These are phyloP conservation scores for Tillandsia leiboldiana DNA, from an alignment of 176 grass and related monocot species.

Conservation along the genomic window DNA sequence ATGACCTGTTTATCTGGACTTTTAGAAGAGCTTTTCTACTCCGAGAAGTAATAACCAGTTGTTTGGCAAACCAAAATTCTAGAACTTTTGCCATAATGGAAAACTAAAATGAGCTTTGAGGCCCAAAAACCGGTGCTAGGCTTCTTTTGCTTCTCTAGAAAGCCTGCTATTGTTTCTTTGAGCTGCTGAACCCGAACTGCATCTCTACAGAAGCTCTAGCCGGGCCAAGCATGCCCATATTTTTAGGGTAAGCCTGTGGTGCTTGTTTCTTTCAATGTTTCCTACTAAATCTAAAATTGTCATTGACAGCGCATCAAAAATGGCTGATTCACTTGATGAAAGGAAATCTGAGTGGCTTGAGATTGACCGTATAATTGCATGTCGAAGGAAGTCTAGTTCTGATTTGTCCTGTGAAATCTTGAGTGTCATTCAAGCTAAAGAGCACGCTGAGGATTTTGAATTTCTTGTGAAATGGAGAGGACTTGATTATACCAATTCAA, in stretches of 20 bases:
- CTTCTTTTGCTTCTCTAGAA: too few relatives aligned
- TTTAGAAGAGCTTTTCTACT: too few relatives aligned
- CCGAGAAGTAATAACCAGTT: too few relatives aligned
- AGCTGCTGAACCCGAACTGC: too few relatives aligned
- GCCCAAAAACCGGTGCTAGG: too few relatives aligned
- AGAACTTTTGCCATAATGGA: too few relatives aligned
- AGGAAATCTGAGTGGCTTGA: constrained; percentile 57
- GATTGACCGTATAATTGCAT: constrained; percentile 54
- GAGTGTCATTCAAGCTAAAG: constrained; percentile 21
- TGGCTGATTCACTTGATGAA: constrained; percentile 24
- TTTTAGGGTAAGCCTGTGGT: neutral
- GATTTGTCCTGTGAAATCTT: constrained; percentile 35
- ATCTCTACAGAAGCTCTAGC: too few relatives aligned
- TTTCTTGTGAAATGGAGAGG: constrained; percentile 70
- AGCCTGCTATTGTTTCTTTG: too few relatives aligned
- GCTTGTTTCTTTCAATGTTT: neutral
- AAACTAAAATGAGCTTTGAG: too few relatives aligned
- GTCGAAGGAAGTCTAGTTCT: constrained; percentile 27
- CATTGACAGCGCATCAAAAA: constrained; percentile 26
- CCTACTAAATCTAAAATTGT: constrained; percentile 7
- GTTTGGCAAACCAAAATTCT: too few relatives aligned
- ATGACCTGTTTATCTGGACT: too few relatives aligned
- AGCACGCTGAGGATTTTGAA: constrained; percentile 26
- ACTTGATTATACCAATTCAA: constrained; percentile 61
- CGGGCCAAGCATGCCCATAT: too few relatives aligned